phyloP scores from a whole-genome alignment of 2,329 filamentous ascomycete species.

The Pseudopithomyces maydicus region DNA sequence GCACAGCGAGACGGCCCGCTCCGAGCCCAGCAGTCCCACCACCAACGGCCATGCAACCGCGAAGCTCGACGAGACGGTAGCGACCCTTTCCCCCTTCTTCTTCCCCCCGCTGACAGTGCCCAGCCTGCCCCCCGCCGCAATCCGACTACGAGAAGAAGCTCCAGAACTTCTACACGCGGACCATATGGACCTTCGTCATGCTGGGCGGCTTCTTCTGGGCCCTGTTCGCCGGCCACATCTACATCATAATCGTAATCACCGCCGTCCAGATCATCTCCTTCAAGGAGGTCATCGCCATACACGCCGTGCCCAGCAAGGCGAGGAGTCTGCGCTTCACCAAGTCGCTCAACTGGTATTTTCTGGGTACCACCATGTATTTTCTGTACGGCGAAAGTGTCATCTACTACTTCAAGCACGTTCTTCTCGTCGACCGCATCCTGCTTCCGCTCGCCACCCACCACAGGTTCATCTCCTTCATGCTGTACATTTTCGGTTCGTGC shows the following conservation, averaged over 20 bases:
- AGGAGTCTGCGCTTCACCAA: conserved; percentile 93
- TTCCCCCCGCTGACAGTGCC: conserved; percentile 24
- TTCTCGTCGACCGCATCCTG: conserved; percentile 90
- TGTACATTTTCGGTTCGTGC: conserved; percentile 86
- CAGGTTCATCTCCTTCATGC: conserved; percentile 96
- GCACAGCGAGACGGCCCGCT: conserved; percentile 63
- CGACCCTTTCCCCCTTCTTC: not conserved
- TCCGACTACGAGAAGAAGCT: conserved; percentile 98
- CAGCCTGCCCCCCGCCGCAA: conserved; percentile 47
- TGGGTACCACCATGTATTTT: conserved; percentile 99
- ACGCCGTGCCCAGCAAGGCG: conserved; percentile 89
- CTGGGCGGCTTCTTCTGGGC: conserved; percentile 88
- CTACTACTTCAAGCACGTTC: conserved; percentile 99
- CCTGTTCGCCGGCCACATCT: conserved; percentile 96
- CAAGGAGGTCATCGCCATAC: conserved; percentile 98
- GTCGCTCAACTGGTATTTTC: conserved; percentile 98
- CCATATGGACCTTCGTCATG: conserved; percentile 98
- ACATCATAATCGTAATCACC: conserved; percentile 92
- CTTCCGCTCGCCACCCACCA: conserved; percentile 95
- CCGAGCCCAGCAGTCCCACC: conserved; percentile 57
- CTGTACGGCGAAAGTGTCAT: conserved; percentile 98
- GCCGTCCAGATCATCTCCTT: conserved; percentile 95
- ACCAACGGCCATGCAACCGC: conserved; percentile 45
- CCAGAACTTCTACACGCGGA: conserved; percentile 93
- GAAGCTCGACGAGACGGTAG: conserved; percentile 21